Evolutionary conservation across 768 basidiomycete species (phyloP), one percentile per base, ranked within the genome.

Genomic region (Multifurca ochricompacta): DNA sequence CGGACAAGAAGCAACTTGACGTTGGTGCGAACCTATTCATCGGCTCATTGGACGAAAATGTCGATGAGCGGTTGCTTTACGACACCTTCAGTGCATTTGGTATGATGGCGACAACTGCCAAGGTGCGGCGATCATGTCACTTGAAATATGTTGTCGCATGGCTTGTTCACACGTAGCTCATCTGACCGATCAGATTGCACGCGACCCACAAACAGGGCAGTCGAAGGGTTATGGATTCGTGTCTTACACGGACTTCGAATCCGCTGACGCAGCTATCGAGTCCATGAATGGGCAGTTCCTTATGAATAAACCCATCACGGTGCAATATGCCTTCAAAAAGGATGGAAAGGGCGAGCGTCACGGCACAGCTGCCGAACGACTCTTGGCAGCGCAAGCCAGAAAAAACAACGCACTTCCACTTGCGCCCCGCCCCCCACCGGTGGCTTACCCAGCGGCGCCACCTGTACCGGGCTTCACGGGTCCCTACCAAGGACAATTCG

Each of bases 301-400:
- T 43, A 94, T 94, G 87, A 97, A 98, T 77, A 97, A 97, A 72
- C 87, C 93, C 50, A 91, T 99, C 66, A 83, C 87, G 16, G 93
- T 96, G 10, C 93, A 97, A 67, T 99, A 96, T 68, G 95, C 96
- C 2, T 97, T 98, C 79, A 98, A 99, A 73, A 98, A 98, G 73
- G 96, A 98, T 65, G 93, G 91, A 40, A 95, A 97, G 67, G 95
- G 95, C 53, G 96, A 99, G 69, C 81, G 96, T 4, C 96, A 98
- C 65, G 96, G 96, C 27, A 96, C 95, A 10, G 77, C 87, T 14
- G 94, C 96, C n/a, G 96, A 99, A 71, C 84, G 96, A 53, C 81
- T 97, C 31, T 80, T 99, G 62, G 93, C 94, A 3, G 83, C 92
- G 2, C 94, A 98, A 69, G 96, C 95, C 43, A 81, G 91, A 61